Base-by-base conservation (phyloP, 192 early-diverging fungal species). In the Chytriomyces confervae region DNA sequence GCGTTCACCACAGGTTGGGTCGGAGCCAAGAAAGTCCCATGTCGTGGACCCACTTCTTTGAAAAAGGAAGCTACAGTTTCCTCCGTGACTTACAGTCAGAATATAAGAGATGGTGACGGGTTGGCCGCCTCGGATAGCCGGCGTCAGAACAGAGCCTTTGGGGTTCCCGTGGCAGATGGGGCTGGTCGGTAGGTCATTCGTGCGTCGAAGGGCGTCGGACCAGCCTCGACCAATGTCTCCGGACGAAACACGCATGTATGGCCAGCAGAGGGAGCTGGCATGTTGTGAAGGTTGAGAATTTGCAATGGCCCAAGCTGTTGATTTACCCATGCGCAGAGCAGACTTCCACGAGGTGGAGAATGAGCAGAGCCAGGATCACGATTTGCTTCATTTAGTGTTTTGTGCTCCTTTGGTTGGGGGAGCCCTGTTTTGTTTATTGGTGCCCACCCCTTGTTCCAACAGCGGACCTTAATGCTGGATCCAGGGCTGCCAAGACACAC, bases 151-250 rank as follows among this genome's bases (percentile, higher is more conserved):
- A 7, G 51, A 18, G 11, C 49, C 10, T n/a, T 13, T 20, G 16
- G 23, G 47, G 13, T 44, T 47, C 29, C 69, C 69, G 69, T 70
- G 69, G 69, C 69, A 70, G 13, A n/a, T 23, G 49, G 49, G 49
- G 24, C 69, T 50, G 18, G 49, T 50, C 23, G 45, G 10, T 11
- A 24, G 16, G 50, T 70, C 69, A 29, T 70, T 70, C n/a, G 10
- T 53, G 13, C 69, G 36, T 7, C 69, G 9, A 11, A 47, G 47
- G 9, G 69, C 51, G 0, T 29, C 27, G 23, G 50, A 53, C 69
- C 69, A 70, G 16, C 69, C 69, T n/a, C 53, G 50, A 29, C 53
- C 49, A 7, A 45, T 20, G 69, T 70, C 69, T 16, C 69, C 69
- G n/a, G 69, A 50, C 6, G 23, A 7, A 8, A 45, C 69, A 20